Evolutionary conservation across 2,329 filamentous ascomycete genomes (phyloP).

Genomic region (Colletotrichum acutatum): DNA sequence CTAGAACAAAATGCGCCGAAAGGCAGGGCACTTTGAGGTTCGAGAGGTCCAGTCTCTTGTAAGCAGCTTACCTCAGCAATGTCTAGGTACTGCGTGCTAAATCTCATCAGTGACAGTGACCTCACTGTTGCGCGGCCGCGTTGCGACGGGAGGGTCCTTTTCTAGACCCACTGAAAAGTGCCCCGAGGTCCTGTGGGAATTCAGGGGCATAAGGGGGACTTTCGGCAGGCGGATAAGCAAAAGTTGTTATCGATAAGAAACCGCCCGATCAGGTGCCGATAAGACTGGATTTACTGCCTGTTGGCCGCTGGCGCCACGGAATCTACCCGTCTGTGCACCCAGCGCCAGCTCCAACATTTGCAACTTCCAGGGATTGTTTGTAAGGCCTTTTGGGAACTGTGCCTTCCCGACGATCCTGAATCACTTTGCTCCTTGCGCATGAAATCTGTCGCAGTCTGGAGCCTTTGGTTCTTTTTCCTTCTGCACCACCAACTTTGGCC

Average conservation of each 20-base stretch:
- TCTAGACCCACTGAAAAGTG: conserved; percentile 1
- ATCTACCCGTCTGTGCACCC: conserved; percentile 22
- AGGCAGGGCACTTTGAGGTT: background rate
- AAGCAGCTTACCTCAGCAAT: conserved; percentile 17
- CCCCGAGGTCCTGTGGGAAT: background rate
- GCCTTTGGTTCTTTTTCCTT: background rate
- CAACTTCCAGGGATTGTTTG: conserved; percentile 25
- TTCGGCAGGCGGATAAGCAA: conserved; percentile 11
- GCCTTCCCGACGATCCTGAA: background rate
- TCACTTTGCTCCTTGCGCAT: background rate
- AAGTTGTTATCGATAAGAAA: conserved; percentile 28
- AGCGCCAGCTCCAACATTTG: conserved; percentile 29
- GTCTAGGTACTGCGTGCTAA: background rate
- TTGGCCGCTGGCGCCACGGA: conserved; percentile 4
- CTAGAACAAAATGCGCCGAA: background rate
- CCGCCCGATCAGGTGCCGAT: conserved; percentile 35
- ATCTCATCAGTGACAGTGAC: background rate
- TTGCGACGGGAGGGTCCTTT: background rate
- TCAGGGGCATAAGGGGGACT: background rate
- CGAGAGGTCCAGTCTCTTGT: background rate
- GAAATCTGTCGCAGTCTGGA: background rate
- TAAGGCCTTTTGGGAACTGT: background rate
- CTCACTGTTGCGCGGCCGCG: background rate
- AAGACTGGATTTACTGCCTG: conserved; percentile 20
- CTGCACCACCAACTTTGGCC: background rate